Evolutionary conservation across 2,329 filamentous ascomycete genomes (phyloP), one percentile per base, ranked within the genome.

Genomic region (Monosporascus sp.): DNA sequence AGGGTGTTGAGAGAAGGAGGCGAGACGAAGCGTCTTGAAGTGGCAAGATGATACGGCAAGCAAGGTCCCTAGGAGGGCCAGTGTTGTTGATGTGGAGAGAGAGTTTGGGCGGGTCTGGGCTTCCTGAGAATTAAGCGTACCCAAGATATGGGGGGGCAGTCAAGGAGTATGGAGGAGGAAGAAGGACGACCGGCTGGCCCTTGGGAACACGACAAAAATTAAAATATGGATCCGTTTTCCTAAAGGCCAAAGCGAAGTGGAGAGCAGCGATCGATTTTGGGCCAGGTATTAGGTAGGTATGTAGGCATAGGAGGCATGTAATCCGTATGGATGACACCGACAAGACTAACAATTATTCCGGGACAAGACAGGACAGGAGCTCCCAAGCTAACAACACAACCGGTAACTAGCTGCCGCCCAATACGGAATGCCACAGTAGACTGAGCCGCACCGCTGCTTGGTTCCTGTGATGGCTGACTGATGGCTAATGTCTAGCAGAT

Each of bases 41-140:
- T 27, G 42, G 42, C 14, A 46, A 46, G 42, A 31, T n/a, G 42
- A 46, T 31, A 46, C 14, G 42, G 25, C 20, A 44, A 24, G 41
- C 42, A 46, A 46, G 42, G 42, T 46, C 42, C 42, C 42, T 46
- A 31, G n/a, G 42, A 46, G 42, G 42, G 42, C 42, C 42, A 34
- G 24, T 46, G 42, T 46, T 46, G 24, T 46, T 46, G 42, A 22
- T 46, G 42, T 46, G 42, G 42, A 27, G 42, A 45, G 25, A 17
- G 25, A n/a, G 22, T 46, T 44, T 31, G 24, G 42, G 42, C 24
- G 42, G 42, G 42, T 46, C 42, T 44, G 11, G 18, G 39, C 39
- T 42, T 24, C n/a, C 39, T 42, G 18, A 20, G 39, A 42, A 42
- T 42, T 24, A 42, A 42, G 20, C 18, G 39, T 42, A 42, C 8